A percentile compares a stretch with the other conserved stretches of the same genome.
Evolutionary conservation across 768 basidiomycete species (phyloP).

Genomic region (Amanita phalloides): DNA sequence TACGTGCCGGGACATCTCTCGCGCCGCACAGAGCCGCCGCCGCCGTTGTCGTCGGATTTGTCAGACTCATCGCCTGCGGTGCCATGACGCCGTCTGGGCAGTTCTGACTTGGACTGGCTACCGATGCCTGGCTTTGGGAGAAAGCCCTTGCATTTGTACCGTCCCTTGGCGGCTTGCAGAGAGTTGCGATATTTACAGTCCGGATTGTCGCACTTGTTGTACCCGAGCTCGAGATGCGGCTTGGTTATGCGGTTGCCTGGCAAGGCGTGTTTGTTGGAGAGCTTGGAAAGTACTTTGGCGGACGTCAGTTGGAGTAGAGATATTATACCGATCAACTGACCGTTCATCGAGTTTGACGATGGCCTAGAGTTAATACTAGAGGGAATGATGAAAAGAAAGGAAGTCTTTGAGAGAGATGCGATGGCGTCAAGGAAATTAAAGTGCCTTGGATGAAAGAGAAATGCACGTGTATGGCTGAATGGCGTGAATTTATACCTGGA

Average conservation of each 20-base stretch:
- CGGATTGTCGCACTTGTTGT: conserved; percentile 18
- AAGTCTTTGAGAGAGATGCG: neutral
- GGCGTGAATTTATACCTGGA: neutral
- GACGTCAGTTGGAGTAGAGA: neutral
- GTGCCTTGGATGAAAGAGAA: neutral
- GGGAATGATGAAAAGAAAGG: neutral
- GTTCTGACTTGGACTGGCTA: conserved; percentile 5
- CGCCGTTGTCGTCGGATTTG: neutral
- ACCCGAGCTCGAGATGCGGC: neutral
- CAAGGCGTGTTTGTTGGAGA: neutral
- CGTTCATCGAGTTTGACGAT: neutral
- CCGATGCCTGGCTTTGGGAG: conserved; percentile 9
- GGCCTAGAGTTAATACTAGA: too few species aligned
- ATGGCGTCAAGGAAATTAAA: neutral
- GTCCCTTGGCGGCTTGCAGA: conserved; percentile 19
- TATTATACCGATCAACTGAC: neutral
- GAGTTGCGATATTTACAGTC: conserved; percentile 18
- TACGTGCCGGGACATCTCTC: conserved; percentile 1
- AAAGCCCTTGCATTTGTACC: conserved; percentile 17
- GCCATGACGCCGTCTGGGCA: conserved; percentile 6
- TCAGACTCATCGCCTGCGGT: neutral
- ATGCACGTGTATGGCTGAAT: neutral
- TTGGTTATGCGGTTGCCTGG: neutral
- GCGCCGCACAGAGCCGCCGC: neutral
- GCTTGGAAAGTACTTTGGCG: conserved; percentile 1